Percentiles rank a stretch among this genome's conserved stretches.
phyloP scores from a whole-genome alignment of 192 early-diverging fungal genomes.

The Backusella tarrabulga region DNA sequence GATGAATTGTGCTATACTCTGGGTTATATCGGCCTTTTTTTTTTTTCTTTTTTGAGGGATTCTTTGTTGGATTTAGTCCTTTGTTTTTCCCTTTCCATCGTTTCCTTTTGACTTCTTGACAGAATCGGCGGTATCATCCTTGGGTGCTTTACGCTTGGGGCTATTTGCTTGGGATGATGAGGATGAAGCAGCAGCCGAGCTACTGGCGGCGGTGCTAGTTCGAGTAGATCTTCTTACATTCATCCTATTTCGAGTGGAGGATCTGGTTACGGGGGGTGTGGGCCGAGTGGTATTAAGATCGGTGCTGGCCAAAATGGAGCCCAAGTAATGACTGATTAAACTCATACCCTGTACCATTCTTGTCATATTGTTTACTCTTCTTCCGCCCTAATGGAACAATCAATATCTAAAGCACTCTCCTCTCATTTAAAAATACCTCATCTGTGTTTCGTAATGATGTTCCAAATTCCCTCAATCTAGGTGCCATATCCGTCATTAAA shows the following conservation, averaged over 20 bases:
- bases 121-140: not conserved
- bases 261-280: not conserved
- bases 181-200: not conserved
- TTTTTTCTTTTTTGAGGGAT: too few species aligned
- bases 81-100: constrained; percentile 3
- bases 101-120: not conserved
- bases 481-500: constrained; percentile 20
- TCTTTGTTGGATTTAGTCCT: not conserved
- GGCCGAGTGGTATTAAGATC: constrained; percentile 7
- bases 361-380: constrained; percentile 17
- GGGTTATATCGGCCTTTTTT: too few species aligned
- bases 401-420: not conserved
- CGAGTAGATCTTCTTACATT: not conserved
- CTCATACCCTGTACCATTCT: constrained; percentile 35
- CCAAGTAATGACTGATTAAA: constrained; percentile 31
- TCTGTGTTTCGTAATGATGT: constrained; percentile 2
- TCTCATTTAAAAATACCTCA: not conserved
- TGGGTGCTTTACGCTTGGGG: not conserved
- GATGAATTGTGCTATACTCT: too few species aligned
- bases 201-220: not conserved
- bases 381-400: not conserved
- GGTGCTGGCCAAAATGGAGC: constrained; percentile 29
- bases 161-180: not conserved
- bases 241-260: too few species aligned
- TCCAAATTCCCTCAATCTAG: constrained; percentile 20